phyloP scores from a whole-genome alignment of 345 rosid species.

The Citrus inodora region DNA sequence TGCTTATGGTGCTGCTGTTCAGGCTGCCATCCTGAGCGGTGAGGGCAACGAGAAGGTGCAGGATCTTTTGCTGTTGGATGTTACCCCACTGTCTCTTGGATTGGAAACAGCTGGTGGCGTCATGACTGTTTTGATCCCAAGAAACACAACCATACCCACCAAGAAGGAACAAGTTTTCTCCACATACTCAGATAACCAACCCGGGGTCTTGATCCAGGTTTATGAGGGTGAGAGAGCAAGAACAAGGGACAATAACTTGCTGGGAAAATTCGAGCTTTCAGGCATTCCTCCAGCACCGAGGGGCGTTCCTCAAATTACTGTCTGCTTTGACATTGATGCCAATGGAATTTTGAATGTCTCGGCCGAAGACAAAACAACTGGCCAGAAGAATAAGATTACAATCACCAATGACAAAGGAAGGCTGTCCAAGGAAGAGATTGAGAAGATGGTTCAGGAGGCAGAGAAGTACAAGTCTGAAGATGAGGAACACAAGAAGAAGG shows the following conservation, averaged over 20 bases:
- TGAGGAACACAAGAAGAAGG: conserved; percentile 67
- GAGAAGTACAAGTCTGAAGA: conserved; percentile 64
- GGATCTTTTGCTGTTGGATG: conserved; percentile 39
- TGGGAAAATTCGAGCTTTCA: conserved; percentile 40
- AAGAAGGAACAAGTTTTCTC: conserved; percentile 35
- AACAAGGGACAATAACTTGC: conserved; percentile 34
- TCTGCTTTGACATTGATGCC: conserved; percentile 22
- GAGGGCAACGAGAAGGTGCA: conserved; percentile 50
- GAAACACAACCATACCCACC: conserved; percentile 37
- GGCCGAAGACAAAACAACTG: conserved; percentile 62
- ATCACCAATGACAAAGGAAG: conserved; percentile 67
- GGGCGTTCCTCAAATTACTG: conserved; percentile 28
- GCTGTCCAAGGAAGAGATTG: conserved; percentile 53
- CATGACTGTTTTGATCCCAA: conserved; percentile 34
- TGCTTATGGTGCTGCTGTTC: conserved; percentile 53
- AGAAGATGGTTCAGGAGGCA: conserved; percentile 67
- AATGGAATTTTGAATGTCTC: conserved; percentile 52
- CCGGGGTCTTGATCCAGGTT: conserved; percentile 29
- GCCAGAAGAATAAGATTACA: conserved; percentile 67
- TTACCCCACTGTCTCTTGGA: conserved; percentile 42
- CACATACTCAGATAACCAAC: conserved; percentile 28
- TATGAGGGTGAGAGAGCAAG: conserved; percentile 27
- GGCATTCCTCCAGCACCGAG: conserved; percentile 47
- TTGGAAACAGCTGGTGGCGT: conserved; percentile 41
- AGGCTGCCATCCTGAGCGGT: conserved; percentile 50